Conservation (phyloP, 2,329 filamentous ascomycete genomes). For the Ascosphaera apis region DNA sequence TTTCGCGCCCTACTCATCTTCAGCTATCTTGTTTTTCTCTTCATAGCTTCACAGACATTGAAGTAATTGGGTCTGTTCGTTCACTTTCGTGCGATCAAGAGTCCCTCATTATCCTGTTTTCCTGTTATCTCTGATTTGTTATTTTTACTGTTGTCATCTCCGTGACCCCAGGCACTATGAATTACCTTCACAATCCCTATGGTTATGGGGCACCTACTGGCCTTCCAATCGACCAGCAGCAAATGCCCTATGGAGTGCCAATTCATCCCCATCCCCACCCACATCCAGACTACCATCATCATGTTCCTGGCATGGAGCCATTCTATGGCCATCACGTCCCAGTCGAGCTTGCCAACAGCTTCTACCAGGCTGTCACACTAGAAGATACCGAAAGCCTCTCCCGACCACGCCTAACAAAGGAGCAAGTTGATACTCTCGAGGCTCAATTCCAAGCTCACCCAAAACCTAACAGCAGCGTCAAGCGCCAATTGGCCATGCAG, state of each 20-base stretch:
- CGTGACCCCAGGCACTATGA: constrained; percentile 11
- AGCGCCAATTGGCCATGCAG: constrained; percentile 25
- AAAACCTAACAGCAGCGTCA: constrained; percentile 27
- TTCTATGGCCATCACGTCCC: constrained; percentile 16
- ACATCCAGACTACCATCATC: constrained; percentile 12
- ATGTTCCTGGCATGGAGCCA: constrained; percentile 16
- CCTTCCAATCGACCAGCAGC: constrained; percentile 17
- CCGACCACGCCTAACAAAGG: constrained; percentile 26
- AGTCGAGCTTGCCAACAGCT: constrained; percentile 22
- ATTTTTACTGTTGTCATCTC: too few relatives aligned
- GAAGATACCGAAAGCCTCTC: constrained; percentile 24
- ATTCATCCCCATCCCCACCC: constrained; percentile 1
- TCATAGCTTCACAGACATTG: too few relatives aligned
- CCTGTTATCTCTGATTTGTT: too few relatives aligned
- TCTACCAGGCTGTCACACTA: constrained; percentile 16
- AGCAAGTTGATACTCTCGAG: constrained; percentile 27
- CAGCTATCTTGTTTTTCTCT: too few relatives aligned
- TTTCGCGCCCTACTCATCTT: too few relatives aligned
- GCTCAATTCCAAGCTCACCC: constrained; percentile 26
- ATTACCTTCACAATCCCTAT: constrained; percentile 17
- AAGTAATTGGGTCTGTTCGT: too few relatives aligned
- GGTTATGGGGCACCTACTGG: constrained; percentile 13
- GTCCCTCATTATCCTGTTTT: too few relatives aligned
- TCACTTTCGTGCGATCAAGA: too few relatives aligned
- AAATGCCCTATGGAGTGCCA: constrained; percentile 11